These are phyloP conservation scores for Carex littledalei DNA, from an alignment of 176 grass and related monocot genomes.

Conservation along the genomic window DNA sequence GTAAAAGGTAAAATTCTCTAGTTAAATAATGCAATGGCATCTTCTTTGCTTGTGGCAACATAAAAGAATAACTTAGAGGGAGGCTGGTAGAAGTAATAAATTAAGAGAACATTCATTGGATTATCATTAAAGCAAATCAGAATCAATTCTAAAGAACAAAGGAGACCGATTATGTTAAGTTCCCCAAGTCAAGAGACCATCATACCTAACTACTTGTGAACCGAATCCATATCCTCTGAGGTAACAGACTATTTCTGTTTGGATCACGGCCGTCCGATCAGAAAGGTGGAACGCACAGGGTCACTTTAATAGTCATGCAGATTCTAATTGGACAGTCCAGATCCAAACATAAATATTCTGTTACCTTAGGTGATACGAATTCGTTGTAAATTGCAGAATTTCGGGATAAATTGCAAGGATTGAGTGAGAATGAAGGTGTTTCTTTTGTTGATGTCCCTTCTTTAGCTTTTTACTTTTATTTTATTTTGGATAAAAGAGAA, in stretches of 20 bases:
- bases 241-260: too few species aligned
- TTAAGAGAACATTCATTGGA: constrained; percentile 12
- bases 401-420: background rate
- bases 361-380: too few species aligned
- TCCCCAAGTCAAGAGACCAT: background rate
- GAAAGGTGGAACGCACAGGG: too few species aligned
- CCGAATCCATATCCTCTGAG: too few species aligned
- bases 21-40: constrained; percentile 24
- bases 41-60: constrained; percentile 33
- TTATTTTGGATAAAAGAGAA: background rate
- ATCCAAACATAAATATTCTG: too few species aligned
- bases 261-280: too few species aligned
- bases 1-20: constrained; percentile 8
- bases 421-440: background rate
- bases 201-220: background rate
- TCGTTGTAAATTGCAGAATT: constrained; percentile 1
- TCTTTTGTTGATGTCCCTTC: background rate
- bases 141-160: constrained; percentile 34
- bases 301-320: too few species aligned
- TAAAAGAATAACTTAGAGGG: constrained; percentile 25
- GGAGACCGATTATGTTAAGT: background rate
- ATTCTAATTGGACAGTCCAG: too few species aligned
- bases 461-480: background rate
- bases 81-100: constrained; percentile 10
- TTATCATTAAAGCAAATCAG: constrained; percentile 28